These are phyloP conservation scores for Aureobasidium leucospermi DNA, from an alignment of 2,329 filamentous ascomycete genomes.

Conservation along the genomic window DNA sequence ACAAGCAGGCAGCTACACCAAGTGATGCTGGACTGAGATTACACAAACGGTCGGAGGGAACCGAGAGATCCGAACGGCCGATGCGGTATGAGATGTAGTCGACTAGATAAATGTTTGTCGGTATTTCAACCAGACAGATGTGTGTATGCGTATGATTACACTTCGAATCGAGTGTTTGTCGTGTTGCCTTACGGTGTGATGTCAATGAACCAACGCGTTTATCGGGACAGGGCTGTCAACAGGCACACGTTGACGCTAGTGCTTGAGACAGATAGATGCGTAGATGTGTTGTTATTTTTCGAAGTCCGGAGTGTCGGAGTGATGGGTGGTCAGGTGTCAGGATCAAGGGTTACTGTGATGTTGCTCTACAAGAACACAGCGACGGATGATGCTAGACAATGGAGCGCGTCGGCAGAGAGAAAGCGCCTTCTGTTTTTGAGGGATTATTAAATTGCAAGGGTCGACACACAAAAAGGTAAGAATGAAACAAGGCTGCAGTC, in stretches of 20 bases:
- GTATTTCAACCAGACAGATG: conserved; percentile 11
- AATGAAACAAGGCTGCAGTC: conserved; percentile 13
- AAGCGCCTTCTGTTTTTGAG: neutral
- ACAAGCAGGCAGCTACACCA: conserved; percentile 14
- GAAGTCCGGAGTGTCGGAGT: neutral
- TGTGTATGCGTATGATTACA: neutral
- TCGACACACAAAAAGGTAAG: conserved; percentile 5
- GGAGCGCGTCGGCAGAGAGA: neutral
- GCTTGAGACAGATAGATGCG: conserved; percentile 5
- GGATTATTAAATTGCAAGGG: conserved; percentile 8
- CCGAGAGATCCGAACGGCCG: neutral
- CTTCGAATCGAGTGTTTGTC: neutral
- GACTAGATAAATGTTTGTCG: conserved; percentile 11
- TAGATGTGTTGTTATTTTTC: neutral
- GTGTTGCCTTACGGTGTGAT: conserved; percentile 7
- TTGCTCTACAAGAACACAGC: conserved; percentile 12
- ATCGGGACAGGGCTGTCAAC: conserved; percentile 1
- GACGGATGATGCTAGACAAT: neutral
- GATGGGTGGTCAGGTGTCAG: conserved; percentile 9
- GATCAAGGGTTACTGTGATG: conserved; percentile 5
- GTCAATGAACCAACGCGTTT: conserved; percentile 10
- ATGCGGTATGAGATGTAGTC: conserved; percentile 1
- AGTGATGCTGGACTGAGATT: conserved; percentile 9
- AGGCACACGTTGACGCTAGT: conserved; percentile 13
- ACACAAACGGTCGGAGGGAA: conserved; percentile 2